Conservation (phyloP, 345 rosid genomes). For the Eucalyptus sideroxylon region DNA sequence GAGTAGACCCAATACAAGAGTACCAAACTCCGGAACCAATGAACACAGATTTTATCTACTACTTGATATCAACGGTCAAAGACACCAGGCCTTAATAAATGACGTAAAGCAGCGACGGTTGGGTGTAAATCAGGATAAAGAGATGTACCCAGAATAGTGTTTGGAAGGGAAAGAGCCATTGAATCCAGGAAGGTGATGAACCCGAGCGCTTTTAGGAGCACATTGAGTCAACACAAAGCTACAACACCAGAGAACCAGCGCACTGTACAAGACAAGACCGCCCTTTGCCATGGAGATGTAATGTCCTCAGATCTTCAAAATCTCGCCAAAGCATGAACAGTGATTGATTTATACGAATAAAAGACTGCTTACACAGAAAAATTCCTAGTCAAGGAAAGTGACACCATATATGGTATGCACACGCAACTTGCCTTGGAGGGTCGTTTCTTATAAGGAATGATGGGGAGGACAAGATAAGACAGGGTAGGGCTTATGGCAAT, state of each 20-base stretch:
- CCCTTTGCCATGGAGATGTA: background rate
- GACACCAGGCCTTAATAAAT: background rate
- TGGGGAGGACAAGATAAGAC: no score
- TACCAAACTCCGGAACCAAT: background rate
- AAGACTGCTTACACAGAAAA: background rate
- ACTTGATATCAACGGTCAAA: no score
- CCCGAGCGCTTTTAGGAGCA: slow-evolving; percentile 43
- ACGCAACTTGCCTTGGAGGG: no score
- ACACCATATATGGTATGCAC: background rate
- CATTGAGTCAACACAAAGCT: slow-evolving; percentile 1
- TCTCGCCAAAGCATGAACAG: background rate
- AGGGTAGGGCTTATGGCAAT: no score
- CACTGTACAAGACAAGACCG: background rate
- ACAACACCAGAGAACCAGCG: background rate
- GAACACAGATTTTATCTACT: no score
- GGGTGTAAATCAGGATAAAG: background rate
- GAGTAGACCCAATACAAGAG: background rate
- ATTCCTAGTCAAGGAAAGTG: background rate
- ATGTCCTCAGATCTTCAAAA: background rate
- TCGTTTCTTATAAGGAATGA: no score
- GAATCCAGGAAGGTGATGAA: slow-evolving; percentile 64
- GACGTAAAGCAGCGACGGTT: background rate
- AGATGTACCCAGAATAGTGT: slow-evolving; percentile 72
- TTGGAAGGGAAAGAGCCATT: slow-evolving; percentile 56
- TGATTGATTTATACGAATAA: background rate